phyloP scores from a whole-genome alignment of 192 early-diverging fungal genomes.

The Linnemannia elongata region DNA sequence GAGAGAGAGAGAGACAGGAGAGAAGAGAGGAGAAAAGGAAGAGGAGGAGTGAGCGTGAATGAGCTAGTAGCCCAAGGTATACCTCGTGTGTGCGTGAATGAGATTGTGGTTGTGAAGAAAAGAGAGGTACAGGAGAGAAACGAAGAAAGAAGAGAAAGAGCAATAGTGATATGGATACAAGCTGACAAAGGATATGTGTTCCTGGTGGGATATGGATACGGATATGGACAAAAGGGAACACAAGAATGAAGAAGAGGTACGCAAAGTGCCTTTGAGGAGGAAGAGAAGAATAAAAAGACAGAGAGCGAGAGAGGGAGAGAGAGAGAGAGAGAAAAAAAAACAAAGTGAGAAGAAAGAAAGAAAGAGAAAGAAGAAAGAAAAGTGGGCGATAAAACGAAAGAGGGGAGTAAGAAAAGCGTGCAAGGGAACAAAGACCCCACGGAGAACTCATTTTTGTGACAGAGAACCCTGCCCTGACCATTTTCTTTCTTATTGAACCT shows the following conservation, averaged over 20 bases:
- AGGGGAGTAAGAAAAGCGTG: neutral
- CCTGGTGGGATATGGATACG: neutral
- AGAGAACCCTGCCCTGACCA: neutral
- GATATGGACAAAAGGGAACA: neutral
- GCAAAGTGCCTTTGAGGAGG: neutral
- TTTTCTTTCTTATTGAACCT: neutral
- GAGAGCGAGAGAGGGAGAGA: neutral
- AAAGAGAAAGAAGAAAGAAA: neutral
- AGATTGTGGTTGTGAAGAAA: neutral
- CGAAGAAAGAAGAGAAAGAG: neutral
- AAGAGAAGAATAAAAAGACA: neutral
- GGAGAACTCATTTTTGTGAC: neutral
- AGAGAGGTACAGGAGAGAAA: neutral
- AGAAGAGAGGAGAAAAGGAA: conserved; percentile 2
- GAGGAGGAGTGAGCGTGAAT: neutral
- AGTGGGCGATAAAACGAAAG: neutral
- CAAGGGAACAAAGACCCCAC: neutral
- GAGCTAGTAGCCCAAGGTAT: neutral
- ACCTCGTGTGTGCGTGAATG: neutral
- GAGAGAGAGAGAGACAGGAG: neutral
- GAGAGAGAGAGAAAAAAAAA: neutral
- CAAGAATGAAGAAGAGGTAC: neutral
- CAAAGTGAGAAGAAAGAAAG: neutral
- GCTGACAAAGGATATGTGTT: neutral
- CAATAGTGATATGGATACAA: neutral